These are phyloP conservation scores for Sherardia arvensis DNA, from an alignment of 257 asterid species.

Conservation along the genomic window DNA sequence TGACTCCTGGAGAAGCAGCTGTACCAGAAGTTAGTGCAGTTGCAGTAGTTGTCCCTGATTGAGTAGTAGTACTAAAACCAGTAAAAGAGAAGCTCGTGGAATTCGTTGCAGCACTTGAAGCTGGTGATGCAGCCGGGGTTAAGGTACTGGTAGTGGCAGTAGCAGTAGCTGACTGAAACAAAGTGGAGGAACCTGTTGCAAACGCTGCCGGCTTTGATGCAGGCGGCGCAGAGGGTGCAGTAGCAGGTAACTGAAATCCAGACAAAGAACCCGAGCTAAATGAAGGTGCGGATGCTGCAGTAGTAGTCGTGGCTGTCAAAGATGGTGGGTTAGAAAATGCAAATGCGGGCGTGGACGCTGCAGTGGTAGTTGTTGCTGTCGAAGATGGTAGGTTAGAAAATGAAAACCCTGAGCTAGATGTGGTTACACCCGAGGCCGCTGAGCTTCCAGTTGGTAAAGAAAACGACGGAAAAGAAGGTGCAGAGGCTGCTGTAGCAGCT, in stretches of 20 bases:
- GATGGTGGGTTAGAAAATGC: background rate
- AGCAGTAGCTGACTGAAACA: conserved; percentile 50
- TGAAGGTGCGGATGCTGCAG: background rate
- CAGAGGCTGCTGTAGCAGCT: conserved; percentile 12
- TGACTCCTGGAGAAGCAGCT: conserved; percentile 32
- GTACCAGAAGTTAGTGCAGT: conserved; percentile 25
- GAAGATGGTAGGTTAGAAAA: background rate
- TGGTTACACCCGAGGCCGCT: conserved; percentile 7
- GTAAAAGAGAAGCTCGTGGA: conserved; percentile 18
- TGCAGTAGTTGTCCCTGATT: conserved; percentile 30
- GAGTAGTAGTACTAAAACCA: conserved; percentile 22
- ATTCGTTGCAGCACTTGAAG: conserved; percentile 28
- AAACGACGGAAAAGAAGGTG: conserved; percentile 17
- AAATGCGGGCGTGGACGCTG: background rate
- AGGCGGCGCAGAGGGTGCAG: conserved; percentile 29
- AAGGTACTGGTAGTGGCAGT: conserved; percentile 26
- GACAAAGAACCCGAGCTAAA: conserved; percentile 32
- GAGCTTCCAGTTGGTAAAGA: conserved; percentile 11
- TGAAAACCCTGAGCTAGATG: background rate
- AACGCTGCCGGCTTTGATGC: conserved; percentile 32
- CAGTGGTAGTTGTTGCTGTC: background rate
- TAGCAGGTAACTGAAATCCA: conserved; percentile 31
- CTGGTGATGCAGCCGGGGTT: conserved; percentile 27
- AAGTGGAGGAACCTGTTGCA: conserved; percentile 37
- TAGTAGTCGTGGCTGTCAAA: background rate